phyloP scores from a whole-genome alignment of 1,284 basidiomycete species.

The Gomphus sp. region DNA sequence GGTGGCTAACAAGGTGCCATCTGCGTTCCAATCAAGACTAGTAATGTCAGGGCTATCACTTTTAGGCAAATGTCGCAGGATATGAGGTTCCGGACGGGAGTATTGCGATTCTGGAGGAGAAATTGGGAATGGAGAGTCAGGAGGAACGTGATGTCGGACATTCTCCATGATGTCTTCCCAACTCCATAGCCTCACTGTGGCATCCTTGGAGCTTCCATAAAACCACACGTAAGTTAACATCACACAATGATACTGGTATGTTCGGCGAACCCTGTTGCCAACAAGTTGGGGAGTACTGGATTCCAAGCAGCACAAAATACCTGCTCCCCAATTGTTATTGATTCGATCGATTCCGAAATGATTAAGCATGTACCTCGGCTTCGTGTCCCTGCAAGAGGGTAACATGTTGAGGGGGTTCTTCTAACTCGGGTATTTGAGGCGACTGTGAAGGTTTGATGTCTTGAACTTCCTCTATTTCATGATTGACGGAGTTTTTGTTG shows the following conservation, averaged over 20 bases:
- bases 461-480: background rate
- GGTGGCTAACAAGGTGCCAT: conserved; percentile 64
- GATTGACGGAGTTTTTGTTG: background rate
- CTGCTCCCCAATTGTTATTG: conserved; percentile 25
- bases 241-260: background rate
- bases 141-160: conserved; percentile 33
- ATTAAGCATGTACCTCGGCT: conserved; percentile 40
- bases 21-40: conserved; percentile 62
- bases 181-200: conserved; percentile 62
- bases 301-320: conserved; percentile 80
- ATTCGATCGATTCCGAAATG: background rate
- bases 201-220: conserved; percentile 60
- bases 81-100: conserved; percentile 27
- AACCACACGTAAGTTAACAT: background rate
- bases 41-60: conserved; percentile 53
- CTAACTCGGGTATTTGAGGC: background rate
- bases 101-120: conserved; percentile 21
- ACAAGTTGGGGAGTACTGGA: conserved; percentile 46
- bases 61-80: conserved; percentile 40
- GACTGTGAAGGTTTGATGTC: background rate
- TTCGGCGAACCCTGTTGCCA: conserved; percentile 62
- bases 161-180: conserved; percentile 20
- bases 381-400: conserved; percentile 48
- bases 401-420: conserved; percentile 24
- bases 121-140: conserved; percentile 16